These are phyloP conservation scores for Helianthus annuus DNA, from an alignment of 129 eudicot genomes.

Conservation along the genomic window DNA sequence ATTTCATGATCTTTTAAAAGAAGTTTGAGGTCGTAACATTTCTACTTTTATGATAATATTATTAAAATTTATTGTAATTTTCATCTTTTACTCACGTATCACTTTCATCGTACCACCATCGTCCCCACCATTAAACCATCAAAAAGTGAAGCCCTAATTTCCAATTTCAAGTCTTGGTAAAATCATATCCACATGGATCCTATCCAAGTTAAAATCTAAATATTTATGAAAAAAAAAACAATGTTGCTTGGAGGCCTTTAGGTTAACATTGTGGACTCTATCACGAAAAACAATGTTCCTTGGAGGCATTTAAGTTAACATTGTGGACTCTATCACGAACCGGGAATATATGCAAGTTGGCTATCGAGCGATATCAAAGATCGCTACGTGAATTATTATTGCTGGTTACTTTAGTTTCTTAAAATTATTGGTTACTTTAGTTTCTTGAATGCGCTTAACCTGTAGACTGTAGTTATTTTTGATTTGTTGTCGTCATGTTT, in stretches of 20 bases:
- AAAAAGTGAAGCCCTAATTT: neutral
- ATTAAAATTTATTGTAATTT: too few relatives aligned
- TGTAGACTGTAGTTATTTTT: constrained; percentile 25
- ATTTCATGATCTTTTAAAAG: neutral
- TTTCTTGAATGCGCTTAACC: constrained; percentile 36
- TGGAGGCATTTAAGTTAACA: constrained; percentile 32
- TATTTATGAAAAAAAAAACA: neutral
- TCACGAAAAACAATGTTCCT: constrained; percentile 29
- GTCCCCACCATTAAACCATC: neutral
- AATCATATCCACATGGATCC: neutral
- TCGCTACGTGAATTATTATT: constrained; percentile 46
- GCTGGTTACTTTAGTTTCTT: constrained; percentile 26
- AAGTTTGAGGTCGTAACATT: too few relatives aligned
- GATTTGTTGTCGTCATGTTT: neutral
- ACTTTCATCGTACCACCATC: neutral
- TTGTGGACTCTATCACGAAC: constrained; percentile 28
- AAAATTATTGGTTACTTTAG: neutral
- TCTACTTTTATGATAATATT: too few relatives aligned
- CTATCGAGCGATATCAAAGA: constrained; percentile 40
- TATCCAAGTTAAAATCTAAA: neutral
- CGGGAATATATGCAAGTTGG: constrained; percentile 42
- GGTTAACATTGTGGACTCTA: constrained; percentile 29
- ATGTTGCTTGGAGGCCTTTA: constrained; percentile 32
- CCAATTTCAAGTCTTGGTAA: neutral
- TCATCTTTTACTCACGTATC: neutral